Evolutionary conservation across 2,329 filamentous ascomycete genomes (phyloP).

Genomic region (Gnomoniopsis sp.): DNA sequence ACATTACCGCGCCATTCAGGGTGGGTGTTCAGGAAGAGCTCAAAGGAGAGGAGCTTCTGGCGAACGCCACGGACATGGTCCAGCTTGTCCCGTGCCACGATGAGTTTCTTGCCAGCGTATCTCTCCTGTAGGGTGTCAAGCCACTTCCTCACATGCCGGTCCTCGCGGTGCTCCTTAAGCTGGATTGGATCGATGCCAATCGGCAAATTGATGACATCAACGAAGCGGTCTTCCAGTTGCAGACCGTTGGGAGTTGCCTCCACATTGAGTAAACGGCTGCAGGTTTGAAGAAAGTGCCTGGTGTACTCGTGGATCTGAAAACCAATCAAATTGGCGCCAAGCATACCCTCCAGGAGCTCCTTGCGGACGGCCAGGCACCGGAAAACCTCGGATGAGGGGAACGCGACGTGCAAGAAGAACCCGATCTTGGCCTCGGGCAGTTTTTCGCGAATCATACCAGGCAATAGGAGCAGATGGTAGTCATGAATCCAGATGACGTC

Average conservation of each 20-base stretch:
- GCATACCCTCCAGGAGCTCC: conserved; percentile 84
- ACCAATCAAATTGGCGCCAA: conserved; percentile 86
- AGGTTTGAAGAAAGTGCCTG: conserved; percentile 92
- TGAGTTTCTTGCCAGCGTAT: conserved; percentile 84
- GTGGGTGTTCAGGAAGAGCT: conserved; percentile 91
- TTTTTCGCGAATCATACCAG: conserved; percentile 84
- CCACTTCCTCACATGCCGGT: conserved; percentile 74
- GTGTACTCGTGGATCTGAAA: conserved; percentile 95
- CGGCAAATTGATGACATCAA: conserved; percentile 79
- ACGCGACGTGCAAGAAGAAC: conserved; percentile 92
- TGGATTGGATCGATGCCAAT: conserved; percentile 88
- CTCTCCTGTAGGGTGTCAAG: conserved; percentile 75
- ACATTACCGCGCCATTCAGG: conserved; percentile 85
- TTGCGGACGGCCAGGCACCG: conserved; percentile 84
- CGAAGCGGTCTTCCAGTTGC: conserved; percentile 87
- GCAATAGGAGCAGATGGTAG: conserved; percentile 88
- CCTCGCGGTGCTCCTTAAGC: conserved; percentile 66
- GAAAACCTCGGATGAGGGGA: conserved; percentile 95
- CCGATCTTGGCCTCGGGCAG: conserved; percentile 92
- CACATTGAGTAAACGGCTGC: conserved; percentile 84
- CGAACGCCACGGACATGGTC: conserved; percentile 89
- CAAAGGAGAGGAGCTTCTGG: conserved; percentile 88
- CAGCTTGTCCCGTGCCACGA: conserved; percentile 91
- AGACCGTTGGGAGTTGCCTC: conserved; percentile 86
- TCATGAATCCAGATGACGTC: conserved; percentile 96